A percentile compares a stretch with the other conserved stretches of the same genome.
These are phyloP conservation scores for Ramichloridium luteum DNA, from an alignment of 2,329 filamentous ascomycete genomes.

Conservation along the genomic window DNA sequence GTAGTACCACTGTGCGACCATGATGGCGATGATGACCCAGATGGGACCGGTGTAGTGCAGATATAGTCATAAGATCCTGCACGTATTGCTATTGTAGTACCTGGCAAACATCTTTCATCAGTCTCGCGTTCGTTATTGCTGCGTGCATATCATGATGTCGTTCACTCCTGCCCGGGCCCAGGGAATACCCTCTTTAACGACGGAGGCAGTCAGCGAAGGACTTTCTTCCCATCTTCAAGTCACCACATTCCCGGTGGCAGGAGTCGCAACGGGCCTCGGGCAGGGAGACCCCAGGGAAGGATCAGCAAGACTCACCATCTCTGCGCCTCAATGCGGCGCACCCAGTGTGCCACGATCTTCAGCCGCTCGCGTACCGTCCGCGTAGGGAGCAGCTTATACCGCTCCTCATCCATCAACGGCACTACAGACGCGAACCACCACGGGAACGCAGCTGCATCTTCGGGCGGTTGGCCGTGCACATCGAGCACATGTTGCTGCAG, in stretches of 20 bases:
- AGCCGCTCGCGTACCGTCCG: conserved; percentile 67
- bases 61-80: conserved; percentile 30
- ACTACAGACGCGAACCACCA: conserved; percentile 85
- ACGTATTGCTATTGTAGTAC: conserved; percentile 27
- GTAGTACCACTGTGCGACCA: conserved; percentile 18
- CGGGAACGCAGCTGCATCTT: conserved; percentile 64
- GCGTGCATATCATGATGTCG: conserved; percentile 4
- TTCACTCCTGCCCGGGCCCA: conserved; percentile 2
- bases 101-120: conserved; percentile 13
- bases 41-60: conserved; percentile 20
- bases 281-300: background rate
- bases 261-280: conserved; percentile 1
- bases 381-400: conserved; percentile 61
- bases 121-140: conserved; percentile 2
- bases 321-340: conserved; percentile 56
- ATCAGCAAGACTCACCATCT: conserved; percentile 49
- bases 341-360: conserved; percentile 74
- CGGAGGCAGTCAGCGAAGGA: conserved; percentile 4
- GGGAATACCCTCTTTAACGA: conserved; percentile 2
- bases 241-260: background rate
- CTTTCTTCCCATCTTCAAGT: conserved; percentile 2
- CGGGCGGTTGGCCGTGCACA: conserved; percentile 65
- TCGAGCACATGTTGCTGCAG: conserved; percentile 57
- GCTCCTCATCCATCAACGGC: conserved; percentile 64
- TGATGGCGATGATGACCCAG: conserved; percentile 18